These are phyloP conservation scores for Leonotis leonurus DNA, from an alignment of 257 asterid species.

Conservation along the genomic window DNA sequence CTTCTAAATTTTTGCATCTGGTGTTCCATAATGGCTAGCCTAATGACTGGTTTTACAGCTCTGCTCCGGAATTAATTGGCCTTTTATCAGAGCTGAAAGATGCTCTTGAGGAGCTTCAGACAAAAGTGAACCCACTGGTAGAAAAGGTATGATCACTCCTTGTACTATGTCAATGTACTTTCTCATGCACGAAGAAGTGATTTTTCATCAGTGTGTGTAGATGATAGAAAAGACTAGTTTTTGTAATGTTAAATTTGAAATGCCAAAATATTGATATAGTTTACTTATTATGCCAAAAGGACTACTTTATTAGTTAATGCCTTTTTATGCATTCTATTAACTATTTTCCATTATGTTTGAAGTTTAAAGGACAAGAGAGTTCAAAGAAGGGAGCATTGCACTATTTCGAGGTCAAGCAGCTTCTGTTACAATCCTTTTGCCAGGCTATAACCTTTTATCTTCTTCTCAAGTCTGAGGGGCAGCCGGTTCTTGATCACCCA, in stretches of 20 bases:
- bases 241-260: background rate
- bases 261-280: background rate
- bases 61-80: conserved; percentile 90
- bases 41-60: conserved; percentile 46
- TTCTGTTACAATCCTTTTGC: conserved; percentile 75
- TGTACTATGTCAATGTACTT: background rate
- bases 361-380: conserved; percentile 47
- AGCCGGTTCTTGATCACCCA: conserved; percentile 90
- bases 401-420: conserved; percentile 73
- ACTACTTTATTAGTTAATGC: background rate
- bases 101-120: conserved; percentile 65
- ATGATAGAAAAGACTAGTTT: background rate
- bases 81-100: conserved; percentile 76
- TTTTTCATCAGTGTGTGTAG: background rate
- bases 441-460: conserved; percentile 92
- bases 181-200: background rate
- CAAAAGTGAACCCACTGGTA: conserved; percentile 69
- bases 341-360: conserved; percentile 21
- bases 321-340: conserved; percentile 9
- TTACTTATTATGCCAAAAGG: background rate
- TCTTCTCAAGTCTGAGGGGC: conserved; percentile 94
- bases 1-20: background rate
- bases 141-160: conserved; percentile 43
- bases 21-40: conserved; percentile 3
- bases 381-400: conserved; percentile 49